Evolutionary conservation across 2,329 filamentous ascomycete genomes (phyloP), one percentile per base, ranked within the genome.

Genomic region (Botrytis fabae): DNA sequence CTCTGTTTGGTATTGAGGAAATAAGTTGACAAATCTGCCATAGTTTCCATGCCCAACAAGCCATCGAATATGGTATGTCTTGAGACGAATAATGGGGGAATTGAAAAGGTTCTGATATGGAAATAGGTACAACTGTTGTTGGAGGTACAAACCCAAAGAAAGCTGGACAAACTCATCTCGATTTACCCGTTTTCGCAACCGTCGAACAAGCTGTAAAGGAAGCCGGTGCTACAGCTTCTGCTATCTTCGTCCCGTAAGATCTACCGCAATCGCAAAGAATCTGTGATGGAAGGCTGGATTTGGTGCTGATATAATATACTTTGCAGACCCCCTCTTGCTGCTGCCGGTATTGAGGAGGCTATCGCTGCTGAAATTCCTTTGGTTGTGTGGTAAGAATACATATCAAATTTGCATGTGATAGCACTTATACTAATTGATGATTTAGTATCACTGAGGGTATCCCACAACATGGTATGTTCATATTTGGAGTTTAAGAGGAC

Each of bases 61-160:
- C 96, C 78, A 98, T 99, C 85, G 96, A 97, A 84, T 99, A 99
- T 85, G 96, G 94, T 97, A 93, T 82, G 79, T 80, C 73, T 75
- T 68, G 4, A 60, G 71, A 73, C 63, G 59, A 42, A 25, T 25
- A 48, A 60, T 68, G 60, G 59, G 73, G 57, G 35, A 73, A 68
- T 74, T 51, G 73, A 66, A 73, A 75, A 77, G 82, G 51, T 72
- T 78, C 78, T 80, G 75, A 80, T 78, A 76, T 72, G 69, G 51
- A 28, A 51, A 70, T 80, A 97, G 94, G 95, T 83, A 99, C 96
- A 80, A 95, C 97, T 83, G 94, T 99, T 78, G 94, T 99, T 78
- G 96, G 96, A 84, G 96, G 96, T 82, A 98, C 95, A 82, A 98
- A 98, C 87, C 96, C 96, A 82, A 98, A 97, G 89, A 99, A 99